Base-by-base conservation (phyloP, 306 rosid species). In the Glycine latifolia region DNA sequence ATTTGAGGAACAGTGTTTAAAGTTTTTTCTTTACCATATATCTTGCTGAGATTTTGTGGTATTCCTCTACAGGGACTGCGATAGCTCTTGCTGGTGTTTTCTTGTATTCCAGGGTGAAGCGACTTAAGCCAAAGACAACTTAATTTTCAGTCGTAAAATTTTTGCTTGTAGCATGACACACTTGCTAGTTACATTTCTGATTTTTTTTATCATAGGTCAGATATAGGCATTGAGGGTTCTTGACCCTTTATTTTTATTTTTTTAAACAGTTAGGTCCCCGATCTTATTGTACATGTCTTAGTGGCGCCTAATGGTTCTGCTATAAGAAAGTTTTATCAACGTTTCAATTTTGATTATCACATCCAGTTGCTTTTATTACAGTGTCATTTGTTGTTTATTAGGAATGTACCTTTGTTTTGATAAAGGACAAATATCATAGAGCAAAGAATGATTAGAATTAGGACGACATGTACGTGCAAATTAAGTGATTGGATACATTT, bases 51-150 rank as follows among this genome's bases (percentile, higher is more conserved):
- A 77, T 77, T 48, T 52, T 15, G 54, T 49, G 47, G 35, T 71
- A 72, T 71, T 82, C 10, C 56, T 49, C 49, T 86, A 69, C 90
- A 96, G 99, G 99, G 11, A 96, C 99, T 60, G 98, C 89, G 63
- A 33, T 93, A 65, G 99, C 98, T 8, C 98, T 96, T 74, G 82
- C 94, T 2, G 99, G 99, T 65, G 99, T 93, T 87, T 93, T 96
- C 87, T 82, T 96, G 50, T 96, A 96, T 83, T 96, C 99, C 10
- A 92, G 94, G 83, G 97, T 89, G 89, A 92, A 85, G 85, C 81
- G 91, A 81, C 86, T 93, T 52, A 93, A 93, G 91, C 84, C 97
- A 1, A 91, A 94, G 90, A 84, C 88, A 2, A 88, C 87, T 68
- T 93, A 85, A 88, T 82, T 66, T 39, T 39, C 44, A 48, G 2